A percentile compares a stretch with the other conserved stretches of the same genome.
Evolutionary conservation across 1,139 yeast species (phyloP).

Genomic region (Spathaspora sp.): DNA sequence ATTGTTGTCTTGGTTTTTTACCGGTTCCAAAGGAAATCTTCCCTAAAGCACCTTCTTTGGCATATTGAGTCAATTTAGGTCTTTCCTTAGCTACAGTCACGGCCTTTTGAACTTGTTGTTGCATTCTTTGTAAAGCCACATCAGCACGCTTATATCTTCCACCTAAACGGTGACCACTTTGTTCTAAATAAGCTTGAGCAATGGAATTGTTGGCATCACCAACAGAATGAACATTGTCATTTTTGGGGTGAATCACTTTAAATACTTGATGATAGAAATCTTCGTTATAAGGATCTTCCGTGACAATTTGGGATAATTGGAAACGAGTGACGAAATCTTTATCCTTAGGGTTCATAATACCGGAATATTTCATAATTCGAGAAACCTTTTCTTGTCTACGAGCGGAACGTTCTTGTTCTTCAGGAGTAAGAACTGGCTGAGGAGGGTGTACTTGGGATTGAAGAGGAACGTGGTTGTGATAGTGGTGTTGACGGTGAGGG

Average conservation of each 20-base stretch:
- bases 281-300: conserved; percentile 96
- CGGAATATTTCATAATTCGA: conserved; percentile 78
- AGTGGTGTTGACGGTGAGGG: conserved; percentile 12
- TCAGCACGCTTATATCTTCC: conserved; percentile 90
- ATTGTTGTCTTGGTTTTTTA: conserved; percentile 85
- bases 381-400: conserved; percentile 78
- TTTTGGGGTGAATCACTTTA: conserved; percentile 72
- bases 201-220: conserved; percentile 59
- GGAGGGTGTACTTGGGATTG: conserved; percentile 15
- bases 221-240: conserved; percentile 46
- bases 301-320: conserved; percentile 92
- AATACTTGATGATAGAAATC: conserved; percentile 95
- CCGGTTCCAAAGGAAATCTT: conserved; percentile 80
- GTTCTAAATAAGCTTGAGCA: conserved; percentile 94
- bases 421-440: conserved; percentile 41
- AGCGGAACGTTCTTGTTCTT: conserved; percentile 54
- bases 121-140: conserved; percentile 95
- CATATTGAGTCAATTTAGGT: conserved; percentile 69
- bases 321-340: conserved; percentile 93
- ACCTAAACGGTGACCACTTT: conserved; percentile 88
- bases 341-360: conserved; percentile 95
- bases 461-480: conserved; percentile 9
- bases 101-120: conserved; percentile 95
- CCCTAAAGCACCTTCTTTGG: conserved; percentile 89
- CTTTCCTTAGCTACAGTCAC: conserved; percentile 92